Percentiles rank a stretch among this genome's conserved stretches.
phyloP scores from a whole-genome alignment of 139 green algal genomes.

The Coelastrella sp. region DNA sequence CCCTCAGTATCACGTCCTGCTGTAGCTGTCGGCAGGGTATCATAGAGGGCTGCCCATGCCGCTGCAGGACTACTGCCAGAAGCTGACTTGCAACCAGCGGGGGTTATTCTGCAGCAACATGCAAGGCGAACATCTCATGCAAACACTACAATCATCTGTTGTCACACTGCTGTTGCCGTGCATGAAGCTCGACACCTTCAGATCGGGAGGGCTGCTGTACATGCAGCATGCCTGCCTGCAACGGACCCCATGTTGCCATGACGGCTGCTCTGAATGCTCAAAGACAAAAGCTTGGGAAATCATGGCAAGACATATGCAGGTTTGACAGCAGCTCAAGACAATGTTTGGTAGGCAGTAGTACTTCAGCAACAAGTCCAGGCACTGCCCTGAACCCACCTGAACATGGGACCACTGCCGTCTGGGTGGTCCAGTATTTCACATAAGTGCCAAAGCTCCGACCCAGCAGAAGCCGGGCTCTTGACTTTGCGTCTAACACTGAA shows the following conservation, averaged over 20 bases:
- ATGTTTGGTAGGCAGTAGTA: too few relatives aligned
- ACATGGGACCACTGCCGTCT: constrained; percentile 67
- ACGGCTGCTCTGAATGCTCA: too few relatives aligned
- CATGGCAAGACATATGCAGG: too few relatives aligned
- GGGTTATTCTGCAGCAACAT: constrained; percentile 63
- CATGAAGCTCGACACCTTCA: too few relatives aligned
- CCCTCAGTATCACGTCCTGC: neutral
- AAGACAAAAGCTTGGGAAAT: too few relatives aligned
- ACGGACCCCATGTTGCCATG: too few relatives aligned
- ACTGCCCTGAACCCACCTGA: constrained; percentile 56
- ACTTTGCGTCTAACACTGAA: constrained; percentile 58
- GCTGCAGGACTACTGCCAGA: constrained; percentile 54
- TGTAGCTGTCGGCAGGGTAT: constrained; percentile 21
- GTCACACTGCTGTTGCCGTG: too few relatives aligned
- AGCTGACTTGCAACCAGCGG: constrained; percentile 48
- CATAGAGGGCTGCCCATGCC: constrained; percentile 68
- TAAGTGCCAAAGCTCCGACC: constrained; percentile 54
- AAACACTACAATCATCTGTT: too few relatives aligned
- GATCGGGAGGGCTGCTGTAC: too few relatives aligned
- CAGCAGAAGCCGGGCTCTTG: constrained; percentile 35
- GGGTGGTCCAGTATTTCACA: constrained; percentile 57
- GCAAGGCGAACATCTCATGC: too few relatives aligned
- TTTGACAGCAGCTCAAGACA: too few relatives aligned
- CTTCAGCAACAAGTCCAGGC: neutral
- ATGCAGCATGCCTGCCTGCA: too few relatives aligned